A percentile compares a stretch with the other conserved stretches of the same genome.
Conservation (phyloP, 2,329 filamentous ascomycete genomes). For the Clonostachys rosea region DNA sequence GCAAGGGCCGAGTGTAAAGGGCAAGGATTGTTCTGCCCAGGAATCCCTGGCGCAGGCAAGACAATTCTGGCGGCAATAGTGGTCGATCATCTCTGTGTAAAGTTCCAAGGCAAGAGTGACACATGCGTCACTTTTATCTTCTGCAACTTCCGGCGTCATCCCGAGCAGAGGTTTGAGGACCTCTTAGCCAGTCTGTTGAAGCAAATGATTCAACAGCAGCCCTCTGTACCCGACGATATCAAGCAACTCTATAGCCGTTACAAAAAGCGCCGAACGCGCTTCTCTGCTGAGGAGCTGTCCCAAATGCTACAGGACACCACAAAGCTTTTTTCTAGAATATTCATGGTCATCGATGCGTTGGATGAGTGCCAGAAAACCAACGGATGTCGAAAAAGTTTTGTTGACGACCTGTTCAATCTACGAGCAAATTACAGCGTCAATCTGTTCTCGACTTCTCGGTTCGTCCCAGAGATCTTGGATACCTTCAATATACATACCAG, state of each 20-base stretch:
- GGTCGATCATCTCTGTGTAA: constrained; percentile 27
- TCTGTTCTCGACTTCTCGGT: constrained; percentile 13
- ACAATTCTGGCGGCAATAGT: constrained; percentile 36
- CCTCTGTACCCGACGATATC: constrained; percentile 16
- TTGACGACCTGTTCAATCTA: constrained; percentile 1
- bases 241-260: constrained; percentile 17
- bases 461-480: constrained; percentile 3
- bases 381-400: constrained; percentile 1
- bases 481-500: neutral
- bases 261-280: constrained; percentile 2
- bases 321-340: neutral
- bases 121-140: constrained; percentile 40
- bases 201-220: constrained; percentile 21
- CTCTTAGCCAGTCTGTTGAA: constrained; percentile 26
- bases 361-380: constrained; percentile 8
- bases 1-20: constrained; percentile 17
- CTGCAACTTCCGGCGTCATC: constrained; percentile 29
- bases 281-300: neutral
- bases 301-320: neutral
- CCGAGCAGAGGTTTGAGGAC: constrained; percentile 24
- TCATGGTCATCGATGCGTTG: constrained; percentile 14
- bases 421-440: constrained; percentile 1
- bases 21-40: constrained; percentile 35
- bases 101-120: constrained; percentile 8
- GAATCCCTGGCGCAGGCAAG: constrained; percentile 43